Percentiles rank a stretch among this genome's conserved stretches.
Evolutionary conservation across 1,284 basidiomycete species (phyloP).

Genomic region (Sanguinoderma infundibulare): DNA sequence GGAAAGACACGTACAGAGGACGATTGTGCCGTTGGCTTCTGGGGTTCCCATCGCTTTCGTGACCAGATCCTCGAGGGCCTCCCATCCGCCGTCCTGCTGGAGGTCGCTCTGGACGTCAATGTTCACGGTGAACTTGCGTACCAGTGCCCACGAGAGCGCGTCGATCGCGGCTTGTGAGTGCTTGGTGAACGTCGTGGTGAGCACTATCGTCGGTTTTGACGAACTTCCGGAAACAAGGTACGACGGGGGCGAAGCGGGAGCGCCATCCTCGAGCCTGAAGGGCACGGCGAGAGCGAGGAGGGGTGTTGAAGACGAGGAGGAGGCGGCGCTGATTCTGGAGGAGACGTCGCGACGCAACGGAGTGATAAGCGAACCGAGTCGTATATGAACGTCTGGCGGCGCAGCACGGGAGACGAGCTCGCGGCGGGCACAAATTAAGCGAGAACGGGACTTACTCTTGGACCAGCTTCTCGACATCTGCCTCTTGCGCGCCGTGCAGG

Average conservation of each 20-base stretch:
- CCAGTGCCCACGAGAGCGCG: conserved; percentile 67
- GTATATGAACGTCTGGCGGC: not conserved
- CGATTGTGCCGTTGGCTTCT: conserved; percentile 54
- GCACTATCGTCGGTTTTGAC: conserved; percentile 50
- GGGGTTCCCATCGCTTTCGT: conserved; percentile 57
- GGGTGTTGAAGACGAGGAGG: conserved; percentile 20
- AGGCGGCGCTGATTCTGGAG: conserved; percentile 14
- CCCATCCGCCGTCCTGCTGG: conserved; percentile 61
- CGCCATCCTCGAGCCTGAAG: conserved; percentile 55
- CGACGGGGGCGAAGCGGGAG: conserved; percentile 40
- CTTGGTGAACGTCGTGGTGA: conserved; percentile 59
- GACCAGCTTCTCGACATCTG: conserved; percentile 47
- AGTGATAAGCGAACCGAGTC: conserved; percentile 17
- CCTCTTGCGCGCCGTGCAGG: conserved; percentile 38
- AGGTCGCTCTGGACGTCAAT: conserved; percentile 65
- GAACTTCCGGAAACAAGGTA: conserved; percentile 40
- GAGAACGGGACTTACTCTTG: conserved; percentile 28
- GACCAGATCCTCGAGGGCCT: conserved; percentile 76
- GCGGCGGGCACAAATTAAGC: not conserved
- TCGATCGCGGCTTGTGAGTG: conserved; percentile 51
- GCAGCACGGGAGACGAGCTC: not conserved
- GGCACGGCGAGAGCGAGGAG: conserved; percentile 40
- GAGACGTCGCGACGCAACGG: not conserved
- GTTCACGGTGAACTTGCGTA: conserved; percentile 64
- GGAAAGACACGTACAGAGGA: conserved; percentile 66